phyloP scores from a whole-genome alignment of 1,284 basidiomycete genomes.

The Puccinia novopanici region DNA sequence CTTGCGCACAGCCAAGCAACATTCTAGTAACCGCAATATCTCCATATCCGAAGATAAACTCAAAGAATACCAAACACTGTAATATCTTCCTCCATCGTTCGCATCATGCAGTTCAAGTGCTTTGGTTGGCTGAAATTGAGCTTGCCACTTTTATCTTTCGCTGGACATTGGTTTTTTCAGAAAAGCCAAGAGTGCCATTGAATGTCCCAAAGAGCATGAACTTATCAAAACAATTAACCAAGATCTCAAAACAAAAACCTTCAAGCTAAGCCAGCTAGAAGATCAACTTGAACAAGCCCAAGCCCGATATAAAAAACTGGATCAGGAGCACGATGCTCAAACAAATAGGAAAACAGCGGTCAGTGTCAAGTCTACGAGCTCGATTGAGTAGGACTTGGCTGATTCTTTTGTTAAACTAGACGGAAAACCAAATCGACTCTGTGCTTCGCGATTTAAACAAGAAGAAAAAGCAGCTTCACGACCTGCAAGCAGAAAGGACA shows the following conservation, averaged over 20 bases:
- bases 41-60: constrained; percentile 78
- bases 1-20: constrained; percentile 70
- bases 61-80: constrained; percentile 83
- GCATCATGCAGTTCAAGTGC: background rate
- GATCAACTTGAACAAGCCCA: constrained; percentile 46
- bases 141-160: background rate
- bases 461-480: constrained; percentile 72
- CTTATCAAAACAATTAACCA: constrained; percentile 76
- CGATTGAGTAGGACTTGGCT: background rate
- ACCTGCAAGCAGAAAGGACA: constrained; percentile 72
- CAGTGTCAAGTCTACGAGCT: background rate
- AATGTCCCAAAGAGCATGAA: constrained; percentile 84
- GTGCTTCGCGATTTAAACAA: constrained; percentile 66
- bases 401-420: background rate
- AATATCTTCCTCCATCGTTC: constrained; percentile 56
- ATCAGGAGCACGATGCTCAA: constrained; percentile 40
- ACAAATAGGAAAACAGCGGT: constrained; percentile 44
- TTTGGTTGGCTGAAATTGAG: background rate
- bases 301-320: constrained; percentile 38
- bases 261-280: constrained; percentile 38
- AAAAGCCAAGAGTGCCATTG: constrained; percentile 73
- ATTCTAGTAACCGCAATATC: constrained; percentile 69
- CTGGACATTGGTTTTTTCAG: constrained; percentile 55
- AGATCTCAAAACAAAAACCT: constrained; percentile 23
- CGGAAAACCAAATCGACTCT: constrained; percentile 54